Percentiles rank a stretch among this genome's conserved stretches.
These are phyloP conservation scores for Epichloe uncinata DNA, from an alignment of 2,329 filamentous ascomycete genomes.

Conservation along the genomic window DNA sequence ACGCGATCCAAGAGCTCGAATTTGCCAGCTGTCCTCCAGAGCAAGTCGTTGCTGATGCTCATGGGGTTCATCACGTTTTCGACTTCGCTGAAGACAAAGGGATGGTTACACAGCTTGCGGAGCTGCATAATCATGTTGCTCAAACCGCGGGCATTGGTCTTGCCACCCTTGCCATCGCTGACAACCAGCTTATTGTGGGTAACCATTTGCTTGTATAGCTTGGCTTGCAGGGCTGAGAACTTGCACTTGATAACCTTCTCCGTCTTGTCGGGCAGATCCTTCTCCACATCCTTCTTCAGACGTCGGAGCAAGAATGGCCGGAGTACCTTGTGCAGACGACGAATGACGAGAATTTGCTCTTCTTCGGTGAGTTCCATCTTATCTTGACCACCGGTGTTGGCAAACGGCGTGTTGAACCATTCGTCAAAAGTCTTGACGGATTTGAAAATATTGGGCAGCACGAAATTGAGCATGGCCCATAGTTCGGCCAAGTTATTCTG, in stretches of 20 bases:
- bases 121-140: constrained; percentile 99
- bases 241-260: constrained; percentile 99
- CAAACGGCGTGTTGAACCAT: constrained; percentile 99
- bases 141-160: constrained; percentile 82
- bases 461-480: constrained; percentile 98
- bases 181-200: constrained; percentile 91
- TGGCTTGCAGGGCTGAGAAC: constrained; percentile 86
- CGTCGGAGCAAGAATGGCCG: constrained; percentile 94
- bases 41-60: constrained; percentile 75
- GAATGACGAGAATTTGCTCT: constrained; percentile 97
- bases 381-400: constrained; percentile 93
- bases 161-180: constrained; percentile 88
- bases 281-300: constrained; percentile 98
- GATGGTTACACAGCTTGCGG: constrained; percentile 96
- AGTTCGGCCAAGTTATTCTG: constrained; percentile 95
- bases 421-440: constrained; percentile 98
- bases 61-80: constrained; percentile 95
- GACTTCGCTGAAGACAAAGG: constrained; percentile 95
- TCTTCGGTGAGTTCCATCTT: constrained; percentile 99
- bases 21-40: constrained; percentile 94
- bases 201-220: constrained; percentile 94
- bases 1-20: constrained; percentile 91
- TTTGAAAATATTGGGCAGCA: constrained; percentile 96
- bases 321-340: constrained; percentile 93
- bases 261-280: constrained; percentile 96